phyloP scores from a whole-genome alignment of 768 basidiomycete genomes.

The Leccinum arenicola region DNA sequence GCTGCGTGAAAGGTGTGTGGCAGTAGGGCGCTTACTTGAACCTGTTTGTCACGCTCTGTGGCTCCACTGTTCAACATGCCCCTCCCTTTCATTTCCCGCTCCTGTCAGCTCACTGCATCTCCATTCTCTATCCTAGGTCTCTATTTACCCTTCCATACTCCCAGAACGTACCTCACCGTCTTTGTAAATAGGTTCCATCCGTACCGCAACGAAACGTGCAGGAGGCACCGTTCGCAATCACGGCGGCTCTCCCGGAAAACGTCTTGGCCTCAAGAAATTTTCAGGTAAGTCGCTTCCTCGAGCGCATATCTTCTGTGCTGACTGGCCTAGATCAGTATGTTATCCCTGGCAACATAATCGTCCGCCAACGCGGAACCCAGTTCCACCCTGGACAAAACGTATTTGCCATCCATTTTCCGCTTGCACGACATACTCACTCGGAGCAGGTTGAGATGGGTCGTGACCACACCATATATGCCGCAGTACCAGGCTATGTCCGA shows the following conservation, averaged over 20 bases:
- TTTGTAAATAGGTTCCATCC: constrained; percentile 53
- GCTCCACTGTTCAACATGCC: constrained; percentile 11
- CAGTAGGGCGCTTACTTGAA: background rate
- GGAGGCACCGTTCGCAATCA: constrained; percentile 94
- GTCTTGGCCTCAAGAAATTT: constrained; percentile 94
- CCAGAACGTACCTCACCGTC: constrained; percentile 1
- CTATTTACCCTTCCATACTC: background rate
- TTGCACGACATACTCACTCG: constrained; percentile 5
- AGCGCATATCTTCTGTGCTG: constrained; percentile 5
- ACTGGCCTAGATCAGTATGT: constrained; percentile 75
- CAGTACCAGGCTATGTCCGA: constrained; percentile 87
- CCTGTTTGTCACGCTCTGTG: constrained; percentile 14
- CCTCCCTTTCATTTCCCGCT: constrained; percentile 41
- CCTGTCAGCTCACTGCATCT: constrained; percentile 33
- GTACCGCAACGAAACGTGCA: constrained; percentile 95
- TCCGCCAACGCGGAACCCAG: constrained; percentile 88
- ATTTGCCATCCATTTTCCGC: constrained; percentile 27
- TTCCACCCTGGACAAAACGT: constrained; percentile 96
- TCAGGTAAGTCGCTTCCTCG: constrained; percentile 58
- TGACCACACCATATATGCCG: constrained; percentile 93
- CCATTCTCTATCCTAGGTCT: constrained; percentile 51
- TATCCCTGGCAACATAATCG: constrained; percentile 92
- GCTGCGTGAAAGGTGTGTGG: constrained; percentile 10
- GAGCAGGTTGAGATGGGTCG: constrained; percentile 82
- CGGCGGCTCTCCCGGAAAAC: constrained; percentile 88